Evolutionary conservation across 2,329 filamentous ascomycete species (phyloP).

Genomic region (Sporothrix phasma): DNA sequence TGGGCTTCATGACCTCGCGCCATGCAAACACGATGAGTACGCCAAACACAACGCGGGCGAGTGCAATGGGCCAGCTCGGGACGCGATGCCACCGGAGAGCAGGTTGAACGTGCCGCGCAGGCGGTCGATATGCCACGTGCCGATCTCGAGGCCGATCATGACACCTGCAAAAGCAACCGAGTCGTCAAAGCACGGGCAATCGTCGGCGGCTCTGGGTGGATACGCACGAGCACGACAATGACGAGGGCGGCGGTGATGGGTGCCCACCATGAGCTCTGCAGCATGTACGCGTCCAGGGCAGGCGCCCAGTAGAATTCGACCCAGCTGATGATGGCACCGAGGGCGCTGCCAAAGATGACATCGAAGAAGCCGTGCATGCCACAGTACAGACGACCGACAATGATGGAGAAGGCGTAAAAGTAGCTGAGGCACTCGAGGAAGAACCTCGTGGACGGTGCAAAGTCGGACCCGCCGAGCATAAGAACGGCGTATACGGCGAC

Average conservation of each 20-base stretch:
- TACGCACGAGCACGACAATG: conserved; percentile 67
- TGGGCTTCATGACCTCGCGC: conserved; percentile 82
- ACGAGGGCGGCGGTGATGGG: conserved; percentile 53
- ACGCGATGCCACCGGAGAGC: conserved; percentile 53
- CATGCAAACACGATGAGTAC: conserved; percentile 79
- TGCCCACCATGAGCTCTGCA: conserved; percentile 52
- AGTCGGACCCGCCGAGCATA: conserved; percentile 54
- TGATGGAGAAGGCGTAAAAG: conserved; percentile 80
- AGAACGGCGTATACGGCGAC: conserved; percentile 73
- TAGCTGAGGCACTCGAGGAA: conserved; percentile 62
- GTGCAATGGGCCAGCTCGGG: conserved; percentile 56
- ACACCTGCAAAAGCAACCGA: conserved; percentile 89
- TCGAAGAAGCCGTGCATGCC: conserved; percentile 98
- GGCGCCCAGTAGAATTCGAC: conserved; percentile 52
- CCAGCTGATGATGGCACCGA: conserved; percentile 58
- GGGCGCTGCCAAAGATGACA: conserved; percentile 66
- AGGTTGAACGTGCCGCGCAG: conserved; percentile 36
- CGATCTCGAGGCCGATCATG: conserved; percentile 72
- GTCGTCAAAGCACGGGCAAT: conserved; percentile 95
- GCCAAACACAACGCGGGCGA: conserved; percentile 63
- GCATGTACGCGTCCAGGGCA: conserved; percentile 60
- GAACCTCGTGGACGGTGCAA: conserved; percentile 48
- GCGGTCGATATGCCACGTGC: conserved; percentile 69
- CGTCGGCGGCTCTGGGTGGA: conserved; percentile 95
- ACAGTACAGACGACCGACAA: conserved; percentile 87